Evolutionary conservation across 2,329 filamentous ascomycete genomes (phyloP), one percentile per base, ranked within the genome.

Genomic region (Nemania sp.): DNA sequence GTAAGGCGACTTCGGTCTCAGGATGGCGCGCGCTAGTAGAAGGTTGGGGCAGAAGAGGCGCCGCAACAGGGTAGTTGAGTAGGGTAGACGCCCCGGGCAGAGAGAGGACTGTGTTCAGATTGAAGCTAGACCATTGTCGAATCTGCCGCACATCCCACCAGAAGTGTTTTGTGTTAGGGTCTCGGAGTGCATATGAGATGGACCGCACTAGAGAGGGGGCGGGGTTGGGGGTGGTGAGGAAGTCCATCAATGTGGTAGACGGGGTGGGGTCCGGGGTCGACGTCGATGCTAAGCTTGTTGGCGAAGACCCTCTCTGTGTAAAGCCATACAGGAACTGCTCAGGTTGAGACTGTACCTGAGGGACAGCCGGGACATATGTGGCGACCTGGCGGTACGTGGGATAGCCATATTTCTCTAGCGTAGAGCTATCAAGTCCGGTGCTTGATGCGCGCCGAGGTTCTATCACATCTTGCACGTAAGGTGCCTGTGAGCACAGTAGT

Each of bases 81-180:
- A 96, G 82, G 19, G 82, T 78, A 6, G 86, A 80, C 20, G 94
- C 86, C 26, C 85, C 86, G 1, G 88, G 88, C 40, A 96, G 84
- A 5, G 83, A 77, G 61, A 87, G 80, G 68, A 97, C 86, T 52
- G 86, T 84, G 49, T 79, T 72, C 9, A 89, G 76, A 61, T 83
- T 90, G 80, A 97, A 97, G 63, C 84, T 81, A 46, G 81, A 82
- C 93, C 93, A 97, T 57, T 85, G 81, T 59, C 90, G 85, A 61
- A 97, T 79, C 69, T 95, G 93, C 63, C 93, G 89, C 54, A 96
- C 82, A 67, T 97, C 93, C 89, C 91, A 97, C 93, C 93, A 97
- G 72, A 93, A 96, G 75, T 96, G 86, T 70, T 87, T 90, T 65
- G 81, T 87, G 72, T 80, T 82, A 66, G 80, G 86, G 70, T 84